These are phyloP conservation scores for Exophiala lecanii-corni DNA, from an alignment of 2,329 filamentous ascomycete genomes.

Conservation along the genomic window DNA sequence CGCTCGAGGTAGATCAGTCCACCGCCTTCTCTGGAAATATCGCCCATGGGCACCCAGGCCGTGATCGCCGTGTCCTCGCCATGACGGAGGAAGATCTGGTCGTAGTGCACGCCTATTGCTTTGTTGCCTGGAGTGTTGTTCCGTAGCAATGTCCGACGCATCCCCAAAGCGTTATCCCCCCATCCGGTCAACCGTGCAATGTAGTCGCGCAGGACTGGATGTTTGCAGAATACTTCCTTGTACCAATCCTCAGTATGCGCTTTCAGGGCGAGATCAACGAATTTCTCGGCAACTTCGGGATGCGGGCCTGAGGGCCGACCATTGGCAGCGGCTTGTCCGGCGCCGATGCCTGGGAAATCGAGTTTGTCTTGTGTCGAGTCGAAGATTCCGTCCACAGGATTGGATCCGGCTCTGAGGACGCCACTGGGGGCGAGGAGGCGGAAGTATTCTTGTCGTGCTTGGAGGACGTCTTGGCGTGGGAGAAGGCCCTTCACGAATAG, in stretches of 20 bases:
- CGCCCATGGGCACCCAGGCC: conserved; percentile 55
- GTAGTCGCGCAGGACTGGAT: conserved; percentile 48
- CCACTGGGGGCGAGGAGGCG: conserved; percentile 50
- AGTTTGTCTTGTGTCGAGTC: conserved; percentile 38
- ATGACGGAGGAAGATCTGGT: conserved; percentile 54
- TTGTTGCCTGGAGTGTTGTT: conserved; percentile 56
- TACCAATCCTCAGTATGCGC: conserved; percentile 54
- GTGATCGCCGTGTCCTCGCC: conserved; percentile 53
- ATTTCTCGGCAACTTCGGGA: conserved; percentile 37
- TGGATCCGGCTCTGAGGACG: conserved; percentile 51
- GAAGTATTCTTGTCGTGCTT: conserved; percentile 52
- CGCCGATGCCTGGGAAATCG: conserved; percentile 52
- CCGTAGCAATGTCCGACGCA: conserved; percentile 49
- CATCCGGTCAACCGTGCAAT: conserved; percentile 51
- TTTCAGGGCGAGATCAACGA: conserved; percentile 49
- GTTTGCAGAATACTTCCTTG: conserved; percentile 50
- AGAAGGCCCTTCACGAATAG: conserved; percentile 53
- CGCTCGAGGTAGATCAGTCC: conserved; percentile 57
- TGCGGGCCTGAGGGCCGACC: conserved; percentile 39
- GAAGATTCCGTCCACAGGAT: conserved; percentile 52
- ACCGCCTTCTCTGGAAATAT: conserved; percentile 51
- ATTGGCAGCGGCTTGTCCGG: conserved; percentile 44
- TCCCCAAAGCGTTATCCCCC: conserved; percentile 45
- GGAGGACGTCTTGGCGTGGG: conserved; percentile 50
- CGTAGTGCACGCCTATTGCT: conserved; percentile 58